phyloP scores from a whole-genome alignment of 2,329 filamentous ascomycete genomes.

The Trichoderma sp. region DNA sequence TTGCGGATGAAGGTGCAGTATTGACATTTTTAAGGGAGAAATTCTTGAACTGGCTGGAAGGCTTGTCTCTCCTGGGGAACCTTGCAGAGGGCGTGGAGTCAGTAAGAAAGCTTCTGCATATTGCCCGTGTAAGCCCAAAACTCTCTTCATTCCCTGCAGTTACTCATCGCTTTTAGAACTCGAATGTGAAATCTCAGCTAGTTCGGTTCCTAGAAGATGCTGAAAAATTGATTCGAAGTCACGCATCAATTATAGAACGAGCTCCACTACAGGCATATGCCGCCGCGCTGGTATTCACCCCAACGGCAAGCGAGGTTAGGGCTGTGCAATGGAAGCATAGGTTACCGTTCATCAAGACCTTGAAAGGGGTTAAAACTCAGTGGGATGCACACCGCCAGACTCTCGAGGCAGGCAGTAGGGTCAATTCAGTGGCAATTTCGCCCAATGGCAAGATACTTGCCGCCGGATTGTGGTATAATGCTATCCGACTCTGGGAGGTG shows the following conservation, averaged over 20 bases:
- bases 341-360: constrained; percentile 17
- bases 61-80: not conserved
- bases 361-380: not conserved
- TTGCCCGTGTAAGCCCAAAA: not conserved
- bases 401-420: not conserved
- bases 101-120: not conserved
- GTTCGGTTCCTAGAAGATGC: constrained; percentile 39
- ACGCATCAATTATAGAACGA: constrained; percentile 36
- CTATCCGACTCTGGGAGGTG: no score
- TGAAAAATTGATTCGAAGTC: constrained; percentile 35
- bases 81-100: not conserved
- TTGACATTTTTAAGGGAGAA: not conserved
- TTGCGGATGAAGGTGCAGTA: not conserved
- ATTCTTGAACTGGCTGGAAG: not conserved
- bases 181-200: not conserved
- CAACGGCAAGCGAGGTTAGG: constrained; percentile 32
- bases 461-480: no score
- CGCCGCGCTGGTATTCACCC: constrained; percentile 41
- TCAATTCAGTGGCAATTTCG: no score
- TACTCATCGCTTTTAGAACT: not conserved
- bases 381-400: not conserved
- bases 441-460: no score
- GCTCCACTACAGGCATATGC: constrained; percentile 42
- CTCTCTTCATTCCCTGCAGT: not conserved
- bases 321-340: constrained; percentile 30